These are phyloP conservation scores for Pseudocercospora macadamiae DNA, from an alignment of 2,329 filamentous ascomycete genomes.

Conservation along the genomic window DNA sequence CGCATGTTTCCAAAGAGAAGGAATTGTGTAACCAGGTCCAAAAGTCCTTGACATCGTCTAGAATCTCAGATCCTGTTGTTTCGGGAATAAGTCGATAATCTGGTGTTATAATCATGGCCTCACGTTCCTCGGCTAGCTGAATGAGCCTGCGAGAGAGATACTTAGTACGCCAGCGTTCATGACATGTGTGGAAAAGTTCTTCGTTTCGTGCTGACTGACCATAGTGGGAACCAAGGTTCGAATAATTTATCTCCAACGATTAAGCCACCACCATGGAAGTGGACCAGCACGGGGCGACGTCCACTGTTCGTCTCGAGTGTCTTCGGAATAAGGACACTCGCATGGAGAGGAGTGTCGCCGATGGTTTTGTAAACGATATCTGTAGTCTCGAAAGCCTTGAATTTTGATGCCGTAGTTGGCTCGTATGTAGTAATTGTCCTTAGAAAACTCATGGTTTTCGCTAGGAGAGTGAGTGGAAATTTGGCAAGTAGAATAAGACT, in stretches of 20 bases:
- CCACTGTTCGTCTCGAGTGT: conserved; percentile 35
- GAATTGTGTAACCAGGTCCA: conserved; percentile 49
- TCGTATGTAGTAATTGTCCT: too few relatives aligned
- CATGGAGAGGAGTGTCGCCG: conserved; percentile 41
- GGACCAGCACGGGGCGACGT: conserved; percentile 46
- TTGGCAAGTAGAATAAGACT: too few relatives aligned
- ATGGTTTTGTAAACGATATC: conserved; percentile 48
- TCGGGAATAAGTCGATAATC: conserved; percentile 59
- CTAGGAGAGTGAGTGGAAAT: too few relatives aligned
- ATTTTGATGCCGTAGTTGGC: conserved; percentile 40
- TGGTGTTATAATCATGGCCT: conserved; percentile 53
- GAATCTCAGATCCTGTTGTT: conserved; percentile 49
- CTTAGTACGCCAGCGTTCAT: conserved; percentile 42
- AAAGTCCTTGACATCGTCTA: conserved; percentile 53
- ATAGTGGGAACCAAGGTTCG: too few relatives aligned
- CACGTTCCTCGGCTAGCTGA: too few relatives aligned
- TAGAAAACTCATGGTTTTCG: too few relatives aligned
- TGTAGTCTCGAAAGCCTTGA: conserved; percentile 45
- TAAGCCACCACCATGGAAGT: conserved; percentile 51
- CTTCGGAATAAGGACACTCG: conserved; percentile 46
- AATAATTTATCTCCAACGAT: too few relatives aligned
- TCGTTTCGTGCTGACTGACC: conserved; percentile 8
- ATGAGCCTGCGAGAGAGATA: conserved; percentile 41
- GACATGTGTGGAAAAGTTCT: conserved; percentile 24
- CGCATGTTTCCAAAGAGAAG: too few relatives aligned